Evolutionary conservation across 768 basidiomycete species (phyloP), one percentile per base, ranked within the genome.

Genomic region (Trametes punicea): DNA sequence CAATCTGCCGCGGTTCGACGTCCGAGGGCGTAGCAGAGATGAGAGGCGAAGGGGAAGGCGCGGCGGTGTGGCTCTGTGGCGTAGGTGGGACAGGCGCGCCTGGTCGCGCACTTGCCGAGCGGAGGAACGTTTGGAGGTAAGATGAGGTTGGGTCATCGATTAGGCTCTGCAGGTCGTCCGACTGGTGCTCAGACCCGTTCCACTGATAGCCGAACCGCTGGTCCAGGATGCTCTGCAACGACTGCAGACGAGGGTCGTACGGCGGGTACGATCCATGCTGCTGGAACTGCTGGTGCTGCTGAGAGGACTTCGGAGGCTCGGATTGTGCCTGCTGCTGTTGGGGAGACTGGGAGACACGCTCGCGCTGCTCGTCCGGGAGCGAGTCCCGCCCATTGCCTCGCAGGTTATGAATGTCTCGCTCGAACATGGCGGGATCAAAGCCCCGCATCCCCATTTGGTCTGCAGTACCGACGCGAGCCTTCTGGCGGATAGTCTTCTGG

Each of bases 11-110:
- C 55, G 75, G 71, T 36, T 69, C 71, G 48, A 69, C 55, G 26
- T 69, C 69, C 13, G 73, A 75, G 44, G 79, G 79, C 54, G 74
- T 75, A 38, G 75, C 77, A 1, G 82, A 80, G 20, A 85, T 67
- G 23, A 84, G 71, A 0, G 88, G 88, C 1, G 84, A 87, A 0
- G 87, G 89, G 0, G 87, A 85, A 0, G 87, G 85, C 1, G 87
- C 85, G 7, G 85, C 81, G 0, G 87, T 87, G 55, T 87, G 84
- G 46, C 81, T 85, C 51, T 87, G 86, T 3, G 88, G 89, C 0
- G 90, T 91, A 0, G 90, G 88, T 0, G 90, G 89, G 36, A 90
- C 78, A 16, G 90, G 90, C 0, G 87, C 89, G 55, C 83, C 81
- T 0, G 87, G 88, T 0, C 89, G 82, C 3, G 60, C 45, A 41